Conservation (phyloP, 805 yeast species). For the Myxozyma neotropica region DNA sequence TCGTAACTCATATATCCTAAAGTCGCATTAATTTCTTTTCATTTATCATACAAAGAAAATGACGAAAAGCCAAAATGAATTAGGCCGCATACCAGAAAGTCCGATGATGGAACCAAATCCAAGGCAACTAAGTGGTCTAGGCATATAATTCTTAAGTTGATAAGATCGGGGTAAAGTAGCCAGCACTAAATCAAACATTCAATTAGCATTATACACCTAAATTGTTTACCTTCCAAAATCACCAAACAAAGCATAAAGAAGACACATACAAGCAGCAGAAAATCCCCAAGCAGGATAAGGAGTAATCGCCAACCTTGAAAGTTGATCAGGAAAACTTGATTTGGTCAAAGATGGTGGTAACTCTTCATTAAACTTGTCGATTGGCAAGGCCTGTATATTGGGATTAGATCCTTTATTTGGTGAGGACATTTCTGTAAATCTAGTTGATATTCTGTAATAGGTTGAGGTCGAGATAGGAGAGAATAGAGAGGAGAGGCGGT, state of each 20-base stretch:
- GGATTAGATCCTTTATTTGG: conserved; percentile 1
- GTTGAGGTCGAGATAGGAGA: neutral
- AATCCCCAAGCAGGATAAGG: conserved; percentile 34
- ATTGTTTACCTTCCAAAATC: neutral
- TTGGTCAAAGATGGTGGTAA: neutral
- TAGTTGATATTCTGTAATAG: neutral
- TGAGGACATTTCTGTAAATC: no score
- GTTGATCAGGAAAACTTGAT: conserved; percentile 16
- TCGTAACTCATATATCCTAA: conserved; percentile 62
- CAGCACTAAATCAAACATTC: conserved; percentile 16
- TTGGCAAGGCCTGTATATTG: neutral
- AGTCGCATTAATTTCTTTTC: neutral
- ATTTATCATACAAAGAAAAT: no score
- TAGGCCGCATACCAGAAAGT: conserved; percentile 35
- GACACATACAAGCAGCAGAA: conserved; percentile 21
- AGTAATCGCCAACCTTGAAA: conserved; percentile 32
- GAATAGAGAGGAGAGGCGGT: neutral
- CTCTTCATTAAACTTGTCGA: neutral
- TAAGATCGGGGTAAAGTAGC: conserved; percentile 30
- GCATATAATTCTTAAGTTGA: conserved; percentile 13
- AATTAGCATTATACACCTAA: no score
- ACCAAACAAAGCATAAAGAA: neutral
- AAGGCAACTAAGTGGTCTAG: conserved; percentile 32
- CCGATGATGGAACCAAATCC: conserved; percentile 33
- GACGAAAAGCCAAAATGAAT: no score